phyloP scores from a whole-genome alignment of 1,284 basidiomycete species.

The Melampsora larici-populina region DNA sequence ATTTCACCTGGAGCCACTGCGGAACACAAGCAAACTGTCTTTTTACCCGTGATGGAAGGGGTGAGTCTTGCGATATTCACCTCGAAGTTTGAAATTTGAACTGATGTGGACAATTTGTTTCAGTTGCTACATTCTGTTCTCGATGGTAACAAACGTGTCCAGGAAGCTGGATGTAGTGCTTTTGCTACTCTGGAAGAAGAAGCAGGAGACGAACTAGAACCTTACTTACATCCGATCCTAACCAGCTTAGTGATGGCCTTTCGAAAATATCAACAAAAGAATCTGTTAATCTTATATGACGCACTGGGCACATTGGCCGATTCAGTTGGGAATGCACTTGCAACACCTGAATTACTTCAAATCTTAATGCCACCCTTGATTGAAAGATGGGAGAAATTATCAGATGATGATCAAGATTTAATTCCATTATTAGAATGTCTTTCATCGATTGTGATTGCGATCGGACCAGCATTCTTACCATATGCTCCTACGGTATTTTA shows the following conservation, averaged over 20 bases:
- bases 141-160: slow-evolving; percentile 97
- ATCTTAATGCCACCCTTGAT: slow-evolving; percentile 95
- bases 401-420: slow-evolving; percentile 86
- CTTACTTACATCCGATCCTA: slow-evolving; percentile 90
- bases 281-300: slow-evolving; percentile 96
- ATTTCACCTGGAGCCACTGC: slow-evolving; percentile 66
- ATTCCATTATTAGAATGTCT: slow-evolving; percentile 96
- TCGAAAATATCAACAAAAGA: slow-evolving; percentile 98
- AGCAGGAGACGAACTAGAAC: slow-evolving; percentile 80
- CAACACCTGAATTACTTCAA: slow-evolving; percentile 80
- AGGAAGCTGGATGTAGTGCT: slow-evolving; percentile 97
- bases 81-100: background rate
- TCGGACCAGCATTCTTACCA: slow-evolving; percentile 82
- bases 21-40: slow-evolving; percentile 85
- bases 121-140: slow-evolving; percentile 95
- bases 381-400: slow-evolving; percentile 79
- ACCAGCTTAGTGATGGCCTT: slow-evolving; percentile 94
- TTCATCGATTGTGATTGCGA: slow-evolving; percentile 93
- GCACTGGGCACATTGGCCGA: slow-evolving; percentile 97
- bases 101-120: background rate
- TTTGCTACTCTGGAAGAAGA: slow-evolving; percentile 99
- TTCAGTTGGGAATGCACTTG: slow-evolving; percentile 82
- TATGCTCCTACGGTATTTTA: slow-evolving; percentile 91
- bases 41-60: slow-evolving; percentile 96
- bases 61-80: slow-evolving; percentile 60